Evolutionary conservation across 179 eudicot genomes (phyloP), one percentile per base, ranked within the genome.

Genomic region (Dionaea muscipula): DNA sequence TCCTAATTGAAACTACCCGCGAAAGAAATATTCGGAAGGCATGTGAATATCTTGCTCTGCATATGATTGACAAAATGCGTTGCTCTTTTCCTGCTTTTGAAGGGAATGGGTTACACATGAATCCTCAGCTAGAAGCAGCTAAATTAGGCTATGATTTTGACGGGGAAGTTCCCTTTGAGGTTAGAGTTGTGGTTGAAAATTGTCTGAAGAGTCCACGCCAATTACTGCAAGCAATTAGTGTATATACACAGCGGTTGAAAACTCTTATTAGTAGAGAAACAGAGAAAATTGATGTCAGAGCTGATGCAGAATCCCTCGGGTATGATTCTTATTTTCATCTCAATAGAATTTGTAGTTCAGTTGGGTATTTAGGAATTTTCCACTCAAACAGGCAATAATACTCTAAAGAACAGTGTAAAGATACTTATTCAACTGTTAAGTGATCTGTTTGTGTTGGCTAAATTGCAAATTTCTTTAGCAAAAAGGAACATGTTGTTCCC

Each of bases 251-350:
- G 64, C 70, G 88, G 59, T 55, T 91, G 74, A 82, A 69, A 66
- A 69, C 79, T 28, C 64, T 73, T 56, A 82, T 91, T 55, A 31
- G 70, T 39, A 76, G 75, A 60, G 98, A 91, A 69, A 82, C 74
- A 62, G 98, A 91, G 63, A 91, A 91, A 71, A 81, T 91, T 75
- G 95, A 91, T 71, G 82, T 84, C 59, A 77, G 95, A 79, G 95
- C 88, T 54, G 98, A 91, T 82, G 98, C 98, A 25, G 98, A 91
- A 75, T 75, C 84, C 46, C 79, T 91, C 57, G 87, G 95, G 98
- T 91, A 55, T 20, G 13, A 2, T 53, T 48, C n/a, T n/a, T 53
- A 14, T 14, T 33, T 31, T 40, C 43, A 27, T 33, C 1, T 26
- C 26, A 49, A 8, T 28, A 3, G 5, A 8, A 7, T 13, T 49